A percentile compares a stretch with the other conserved stretches of the same genome.
Conservation (phyloP, 148 eudicot genomes). For the Nepenthes gracilis region DNA sequence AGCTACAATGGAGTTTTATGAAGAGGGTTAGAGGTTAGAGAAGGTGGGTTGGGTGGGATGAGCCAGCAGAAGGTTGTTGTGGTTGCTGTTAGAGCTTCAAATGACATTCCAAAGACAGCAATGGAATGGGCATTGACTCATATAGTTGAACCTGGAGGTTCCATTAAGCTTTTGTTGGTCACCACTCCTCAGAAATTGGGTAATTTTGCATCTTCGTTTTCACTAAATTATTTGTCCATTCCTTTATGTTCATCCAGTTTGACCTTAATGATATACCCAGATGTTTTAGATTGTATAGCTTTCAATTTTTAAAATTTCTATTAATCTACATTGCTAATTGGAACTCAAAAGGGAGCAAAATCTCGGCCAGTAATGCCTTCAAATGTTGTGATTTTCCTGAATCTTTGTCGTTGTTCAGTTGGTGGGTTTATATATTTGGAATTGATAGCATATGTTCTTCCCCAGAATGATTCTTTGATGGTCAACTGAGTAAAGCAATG, state of each 20-base stretch:
- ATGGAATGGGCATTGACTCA: constrained; percentile 68
- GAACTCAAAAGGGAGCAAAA: too few species aligned
- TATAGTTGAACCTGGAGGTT: constrained; percentile 67
- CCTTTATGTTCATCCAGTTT: not conserved
- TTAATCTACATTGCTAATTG: too few species aligned
- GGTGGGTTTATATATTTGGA: not conserved
- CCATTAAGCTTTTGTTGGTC: constrained; percentile 55
- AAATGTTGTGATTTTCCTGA: too few species aligned
- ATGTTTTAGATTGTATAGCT: too few species aligned
- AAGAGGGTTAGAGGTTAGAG: not conserved
- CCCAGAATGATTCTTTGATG: not conserved
- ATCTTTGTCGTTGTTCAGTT: not conserved
- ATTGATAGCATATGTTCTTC: not conserved
- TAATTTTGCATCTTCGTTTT: constrained; percentile 13
- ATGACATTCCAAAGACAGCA: constrained; percentile 48
- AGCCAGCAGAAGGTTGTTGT: constrained; percentile 34
- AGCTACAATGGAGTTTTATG: not conserved
- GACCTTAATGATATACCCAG: not conserved
- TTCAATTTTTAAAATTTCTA: too few species aligned
- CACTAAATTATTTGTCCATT: not conserved
- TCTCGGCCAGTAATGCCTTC: too few species aligned
- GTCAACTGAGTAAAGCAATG: not conserved
- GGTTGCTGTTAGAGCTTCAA: constrained; percentile 63
- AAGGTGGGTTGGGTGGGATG: constrained; percentile 7
- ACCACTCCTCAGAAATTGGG: constrained; percentile 45